Evolutionary conservation across 1,139 yeast genomes (phyloP).

Genomic region (Casaregolazyma suthepensis): DNA sequence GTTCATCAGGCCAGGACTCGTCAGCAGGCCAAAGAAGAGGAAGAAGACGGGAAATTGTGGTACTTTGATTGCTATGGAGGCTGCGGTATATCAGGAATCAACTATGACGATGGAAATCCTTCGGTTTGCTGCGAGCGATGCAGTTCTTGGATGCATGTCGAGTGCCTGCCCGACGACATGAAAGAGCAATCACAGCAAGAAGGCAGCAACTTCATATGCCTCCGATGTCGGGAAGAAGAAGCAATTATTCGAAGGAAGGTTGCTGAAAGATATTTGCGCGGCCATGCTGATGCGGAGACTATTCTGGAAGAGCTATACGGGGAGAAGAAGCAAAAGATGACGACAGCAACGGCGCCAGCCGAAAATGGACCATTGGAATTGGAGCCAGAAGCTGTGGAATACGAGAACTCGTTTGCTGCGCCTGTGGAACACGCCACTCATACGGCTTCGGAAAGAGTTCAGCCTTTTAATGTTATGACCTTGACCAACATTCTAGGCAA

Average conservation of each 20-base stretch:
- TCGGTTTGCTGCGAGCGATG: conserved; percentile 37
- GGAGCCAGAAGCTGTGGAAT: background rate
- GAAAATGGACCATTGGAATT: background rate
- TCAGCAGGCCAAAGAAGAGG: conserved; percentile 4
- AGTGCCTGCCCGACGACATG: conserved; percentile 28
- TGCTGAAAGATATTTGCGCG: conserved; percentile 4
- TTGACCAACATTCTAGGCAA: background rate
- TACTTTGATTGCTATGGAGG: conserved; percentile 34
- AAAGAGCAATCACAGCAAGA: conserved; percentile 4
- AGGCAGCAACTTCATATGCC: conserved; percentile 4
- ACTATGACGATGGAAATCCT: conserved; percentile 37
- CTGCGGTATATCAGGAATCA: conserved; percentile 37
- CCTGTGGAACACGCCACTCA: background rate
- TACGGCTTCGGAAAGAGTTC: background rate
- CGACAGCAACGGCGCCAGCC: background rate
- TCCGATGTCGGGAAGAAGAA: conserved; percentile 8
- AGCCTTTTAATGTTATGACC: background rate
- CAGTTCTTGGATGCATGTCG: conserved; percentile 39
- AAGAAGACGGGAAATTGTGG: conserved; percentile 30
- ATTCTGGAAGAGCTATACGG: background rate
- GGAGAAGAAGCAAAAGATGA: background rate
- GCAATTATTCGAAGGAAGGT: conserved; percentile 4
- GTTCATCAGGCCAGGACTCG: conserved; percentile 7
- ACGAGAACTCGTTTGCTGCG: background rate
- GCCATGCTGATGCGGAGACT: background rate